Evolutionary conservation across 192 early-diverging fungal species (phyloP), one percentile per base, ranked within the genome.

Genomic region (Pilaira anomala): DNA sequence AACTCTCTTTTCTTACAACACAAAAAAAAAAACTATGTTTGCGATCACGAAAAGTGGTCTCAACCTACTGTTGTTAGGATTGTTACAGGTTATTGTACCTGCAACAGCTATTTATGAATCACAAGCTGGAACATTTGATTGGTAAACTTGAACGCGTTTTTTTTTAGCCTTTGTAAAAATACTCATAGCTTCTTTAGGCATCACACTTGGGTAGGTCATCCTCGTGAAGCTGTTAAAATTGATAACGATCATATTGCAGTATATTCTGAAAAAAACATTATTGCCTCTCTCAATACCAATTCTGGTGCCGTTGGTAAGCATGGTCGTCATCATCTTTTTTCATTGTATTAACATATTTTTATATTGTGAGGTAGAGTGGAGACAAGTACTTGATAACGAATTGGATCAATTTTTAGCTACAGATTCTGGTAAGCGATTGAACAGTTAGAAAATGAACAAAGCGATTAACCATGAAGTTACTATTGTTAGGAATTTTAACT

Each of bases 201-300:
- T 60, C 80, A 84, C 30, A 71, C 62, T 39, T 83, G 76, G 74
- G 72, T 85, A 51, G 83, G 83, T 26, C 77, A 70, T 16, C 74
- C 81, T 28, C 48, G 63, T 39, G 16, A 68, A 39, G 51, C 79
- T 19, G 62, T 60, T 11, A 63, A 76, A 48, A 62, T 72, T 26
- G 60, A 73, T 26, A 70, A 71, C 14, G 65, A 71, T 7, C 70
- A 66, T 7, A 62, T 89, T 4, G 60, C 76, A 36, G 75, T 87
- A 21, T 85, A 81, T 13, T 88, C 92, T n/a, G 82, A 87, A 41
- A 84, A 80, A 54, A 88, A 91, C 65, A 83, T 87, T n/a, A 60
- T 96, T 51, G 90, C 93, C 0, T 75, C 83, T 26, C 53, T 96
- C 44, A 78, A 77, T 60, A 66, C 87, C 7, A 77, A 78, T 53